phyloP scores from a whole-genome alignment of 768 basidiomycete genomes.

The Boletus sp. region DNA sequence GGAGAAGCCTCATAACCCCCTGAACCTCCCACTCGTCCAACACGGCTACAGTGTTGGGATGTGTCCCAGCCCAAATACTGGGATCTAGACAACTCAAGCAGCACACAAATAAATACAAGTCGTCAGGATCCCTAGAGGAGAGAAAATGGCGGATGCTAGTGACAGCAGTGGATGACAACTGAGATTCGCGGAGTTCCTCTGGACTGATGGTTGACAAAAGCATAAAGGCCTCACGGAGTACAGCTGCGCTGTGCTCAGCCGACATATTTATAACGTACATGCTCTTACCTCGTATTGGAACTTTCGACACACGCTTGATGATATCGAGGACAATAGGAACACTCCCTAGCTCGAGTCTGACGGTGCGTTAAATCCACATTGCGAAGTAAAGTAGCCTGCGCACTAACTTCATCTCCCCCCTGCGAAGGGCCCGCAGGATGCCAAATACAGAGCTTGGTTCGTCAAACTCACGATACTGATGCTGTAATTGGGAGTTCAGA shows the following conservation, averaged over 20 bases:
- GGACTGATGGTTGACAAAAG: conserved; percentile 26
- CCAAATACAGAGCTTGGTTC: not conserved
- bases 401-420: conserved; percentile 24
- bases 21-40: conserved; percentile 76
- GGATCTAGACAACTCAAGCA: conserved; percentile 61
- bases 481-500: conserved; percentile 21
- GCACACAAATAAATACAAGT: conserved; percentile 61
- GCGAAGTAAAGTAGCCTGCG: not conserved
- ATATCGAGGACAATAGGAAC: conserved; percentile 23
- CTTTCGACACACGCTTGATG: conserved; percentile 22
- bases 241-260: conserved; percentile 27
- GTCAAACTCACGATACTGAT: conserved; percentile 9
- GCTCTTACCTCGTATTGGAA: conserved; percentile 26
- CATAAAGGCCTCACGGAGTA: conserved; percentile 34
- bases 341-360: conserved; percentile 22
- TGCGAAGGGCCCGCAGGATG: conserved; percentile 25
- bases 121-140: conserved; percentile 52
- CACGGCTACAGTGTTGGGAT: conserved; percentile 44
- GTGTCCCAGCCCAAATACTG: conserved; percentile 65
- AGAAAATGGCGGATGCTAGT: conserved; percentile 55
- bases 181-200: conserved; percentile 18
- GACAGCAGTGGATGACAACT: conserved; percentile 31
- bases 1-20: conserved; percentile 62
- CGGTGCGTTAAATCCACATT: not conserved
- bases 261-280: not conserved